phyloP scores from a whole-genome alignment of 805 yeast species.

The Ogataea wickerhamii region DNA sequence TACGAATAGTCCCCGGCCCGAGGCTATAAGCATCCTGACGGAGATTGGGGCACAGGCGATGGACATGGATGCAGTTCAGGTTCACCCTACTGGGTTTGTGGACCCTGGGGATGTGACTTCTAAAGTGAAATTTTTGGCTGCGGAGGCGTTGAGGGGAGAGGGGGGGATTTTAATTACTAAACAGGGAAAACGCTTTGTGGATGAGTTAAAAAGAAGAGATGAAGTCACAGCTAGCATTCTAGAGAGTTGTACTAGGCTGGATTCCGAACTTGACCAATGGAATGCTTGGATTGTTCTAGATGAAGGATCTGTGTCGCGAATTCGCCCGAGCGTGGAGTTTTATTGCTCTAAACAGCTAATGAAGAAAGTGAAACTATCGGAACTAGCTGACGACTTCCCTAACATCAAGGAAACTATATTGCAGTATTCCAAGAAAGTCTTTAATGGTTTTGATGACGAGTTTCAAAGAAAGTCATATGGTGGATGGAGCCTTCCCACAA shows the following conservation, averaged over 20 bases:
- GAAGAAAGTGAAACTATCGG: slow-evolving; percentile 42
- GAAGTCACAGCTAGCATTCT: slow-evolving; percentile 57
- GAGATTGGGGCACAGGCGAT: slow-evolving; percentile 51
- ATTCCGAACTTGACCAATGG: slow-evolving; percentile 27
- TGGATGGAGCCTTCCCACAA: slow-evolving; percentile 12
- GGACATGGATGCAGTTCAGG: slow-evolving; percentile 63
- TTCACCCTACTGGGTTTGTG: slow-evolving; percentile 65
- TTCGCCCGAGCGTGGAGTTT: slow-evolving; percentile 52
- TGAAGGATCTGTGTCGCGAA: slow-evolving; percentile 40
- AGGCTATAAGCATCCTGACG: slow-evolving; percentile 55
- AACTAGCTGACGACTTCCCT: slow-evolving; percentile 37
- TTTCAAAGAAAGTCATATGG: slow-evolving; percentile 18
- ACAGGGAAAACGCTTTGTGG: slow-evolving; percentile 48
- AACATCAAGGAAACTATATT: slow-evolving; percentile 9
- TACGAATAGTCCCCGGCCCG: slow-evolving; percentile 61
- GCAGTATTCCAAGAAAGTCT: slow-evolving; percentile 9
- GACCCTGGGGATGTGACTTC: slow-evolving; percentile 37
- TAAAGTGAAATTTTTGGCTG: slow-evolving; percentile 51
- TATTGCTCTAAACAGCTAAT: slow-evolving; percentile 54
- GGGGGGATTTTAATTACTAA: slow-evolving; percentile 57
- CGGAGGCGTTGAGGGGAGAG: slow-evolving; percentile 63
- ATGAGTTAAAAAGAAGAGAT: slow-evolving; percentile 59
- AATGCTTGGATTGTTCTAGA: slow-evolving; percentile 48
- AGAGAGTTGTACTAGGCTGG: slow-evolving; percentile 28
- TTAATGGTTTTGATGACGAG: slow-evolving; percentile 2